Conservation (phyloP, 768 basidiomycete genomes). For the Rhizopogon salebrosus region DNA sequence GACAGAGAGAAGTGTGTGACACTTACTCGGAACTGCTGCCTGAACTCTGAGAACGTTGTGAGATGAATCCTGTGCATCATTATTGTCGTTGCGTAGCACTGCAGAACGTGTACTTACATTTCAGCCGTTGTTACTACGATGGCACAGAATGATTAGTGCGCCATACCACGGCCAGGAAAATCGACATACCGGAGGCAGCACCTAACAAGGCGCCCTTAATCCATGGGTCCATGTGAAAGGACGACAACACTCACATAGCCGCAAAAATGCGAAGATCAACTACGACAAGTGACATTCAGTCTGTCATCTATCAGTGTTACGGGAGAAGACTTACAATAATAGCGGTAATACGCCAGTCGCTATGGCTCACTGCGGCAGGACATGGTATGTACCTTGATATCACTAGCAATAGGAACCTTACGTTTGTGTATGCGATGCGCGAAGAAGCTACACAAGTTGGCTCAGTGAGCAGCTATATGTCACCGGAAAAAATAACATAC, state of each 20-base stretch:
- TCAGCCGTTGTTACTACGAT: conserved; percentile 22
- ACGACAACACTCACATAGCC: conserved; percentile 20
- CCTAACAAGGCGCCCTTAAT: conserved; percentile 21
- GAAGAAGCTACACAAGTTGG: conserved; percentile 25
- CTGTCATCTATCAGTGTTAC: no score
- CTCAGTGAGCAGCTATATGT: neutral
- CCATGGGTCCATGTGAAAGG: neutral
- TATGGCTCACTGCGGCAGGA: conserved; percentile 19
- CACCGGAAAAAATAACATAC: conserved; percentile 22
- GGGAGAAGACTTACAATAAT: conserved; percentile 27
- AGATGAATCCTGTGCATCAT: conserved; percentile 17
- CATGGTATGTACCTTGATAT: neutral
- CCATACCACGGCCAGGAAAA: neutral
- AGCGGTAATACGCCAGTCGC: conserved; percentile 25
- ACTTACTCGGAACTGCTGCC: conserved; percentile 16
- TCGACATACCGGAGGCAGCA: conserved; percentile 24
- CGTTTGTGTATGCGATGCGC: conserved; percentile 38
- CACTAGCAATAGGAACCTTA: conserved; percentile 14
- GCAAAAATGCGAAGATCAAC: conserved; percentile 25
- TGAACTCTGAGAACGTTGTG: conserved; percentile 21
- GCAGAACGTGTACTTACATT: conserved; percentile 18
- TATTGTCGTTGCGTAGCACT: neutral
- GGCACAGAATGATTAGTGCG: conserved; percentile 13
- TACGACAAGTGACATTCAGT: conserved; percentile 4
- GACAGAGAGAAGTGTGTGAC: neutral